These are phyloP conservation scores for Cladosporium velox DNA, from an alignment of 2,329 filamentous ascomycete genomes.

Conservation along the genomic window DNA sequence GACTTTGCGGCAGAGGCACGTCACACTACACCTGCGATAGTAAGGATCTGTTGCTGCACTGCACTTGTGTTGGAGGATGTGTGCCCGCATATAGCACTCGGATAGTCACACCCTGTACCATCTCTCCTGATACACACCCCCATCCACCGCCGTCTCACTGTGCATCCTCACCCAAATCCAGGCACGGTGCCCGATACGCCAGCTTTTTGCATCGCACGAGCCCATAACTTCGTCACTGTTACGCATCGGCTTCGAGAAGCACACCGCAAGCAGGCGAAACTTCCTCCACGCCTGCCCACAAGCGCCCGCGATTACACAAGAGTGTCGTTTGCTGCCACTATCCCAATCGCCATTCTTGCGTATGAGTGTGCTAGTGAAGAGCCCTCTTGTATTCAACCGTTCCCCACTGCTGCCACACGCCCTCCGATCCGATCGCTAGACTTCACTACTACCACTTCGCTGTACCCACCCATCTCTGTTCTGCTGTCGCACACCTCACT, in stretches of 20 bases:
- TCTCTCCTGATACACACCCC: background rate
- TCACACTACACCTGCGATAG: conserved; percentile 2
- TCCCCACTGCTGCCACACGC: conserved; percentile 2
- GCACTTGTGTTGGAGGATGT: background rate
- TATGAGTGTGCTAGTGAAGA: conserved; percentile 21
- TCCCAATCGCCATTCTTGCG: conserved; percentile 10
- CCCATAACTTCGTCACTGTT: conserved; percentile 18
- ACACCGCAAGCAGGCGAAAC: conserved; percentile 7
- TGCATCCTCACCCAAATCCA: background rate
- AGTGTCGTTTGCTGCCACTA: conserved; percentile 12
- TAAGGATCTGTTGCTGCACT: background rate
- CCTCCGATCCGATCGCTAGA: conserved; percentile 9
- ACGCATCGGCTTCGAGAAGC: conserved; percentile 9
- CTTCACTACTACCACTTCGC: conserved; percentile 14
- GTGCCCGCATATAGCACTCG: background rate
- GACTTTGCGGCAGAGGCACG: conserved; percentile 7
- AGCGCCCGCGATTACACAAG: conserved; percentile 17
- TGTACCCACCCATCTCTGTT: background rate
- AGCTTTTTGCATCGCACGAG: conserved; percentile 19
- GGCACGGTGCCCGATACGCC: conserved; percentile 2
- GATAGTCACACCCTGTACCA: background rate
- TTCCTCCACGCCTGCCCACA: conserved; percentile 13
- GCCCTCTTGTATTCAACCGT: conserved; percentile 6
- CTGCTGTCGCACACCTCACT: conserved; percentile 10
- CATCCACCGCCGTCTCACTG: background rate